Evolutionary conservation across 2,329 filamentous ascomycete genomes (phyloP).

Genomic region (Neofusicoccum umdonicola): DNA sequence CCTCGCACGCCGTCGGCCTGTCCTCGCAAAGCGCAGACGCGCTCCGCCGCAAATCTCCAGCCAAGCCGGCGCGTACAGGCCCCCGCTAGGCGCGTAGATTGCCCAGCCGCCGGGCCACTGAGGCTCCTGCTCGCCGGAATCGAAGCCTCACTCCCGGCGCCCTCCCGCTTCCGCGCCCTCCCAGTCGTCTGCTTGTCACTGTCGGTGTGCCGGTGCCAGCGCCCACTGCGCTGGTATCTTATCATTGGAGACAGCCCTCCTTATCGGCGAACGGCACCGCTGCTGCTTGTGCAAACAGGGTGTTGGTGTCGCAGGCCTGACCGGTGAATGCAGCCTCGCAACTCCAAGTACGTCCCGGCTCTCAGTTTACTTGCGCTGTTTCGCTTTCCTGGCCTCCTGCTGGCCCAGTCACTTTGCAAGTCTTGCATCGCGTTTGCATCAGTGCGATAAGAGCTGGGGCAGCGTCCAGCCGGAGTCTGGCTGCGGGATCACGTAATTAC

Average conservation of each 20-base stretch:
- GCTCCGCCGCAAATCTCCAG: background rate
- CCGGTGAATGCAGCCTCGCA: background rate
- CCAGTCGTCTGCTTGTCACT: background rate
- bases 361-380: background rate
- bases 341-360: conserved; percentile 1
- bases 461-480: background rate
- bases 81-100: background rate
- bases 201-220: background rate
- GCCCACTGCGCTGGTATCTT: background rate
- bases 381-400: background rate
- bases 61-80: background rate
- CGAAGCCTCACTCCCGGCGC: conserved; percentile 5
- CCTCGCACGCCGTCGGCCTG: background rate
- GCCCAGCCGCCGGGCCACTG: background rate
- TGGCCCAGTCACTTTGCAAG: background rate
- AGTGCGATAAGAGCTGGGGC: conserved; percentile 1
- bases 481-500: background rate
- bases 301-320: background rate
- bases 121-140: background rate
- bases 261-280: background rate
- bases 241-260: background rate
- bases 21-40: background rate
- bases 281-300: background rate
- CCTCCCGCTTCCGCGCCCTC: conserved; percentile 10
- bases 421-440: background rate